phyloP scores from a whole-genome alignment of 306 rosid species.

The Astragalus glycyphyllos region DNA sequence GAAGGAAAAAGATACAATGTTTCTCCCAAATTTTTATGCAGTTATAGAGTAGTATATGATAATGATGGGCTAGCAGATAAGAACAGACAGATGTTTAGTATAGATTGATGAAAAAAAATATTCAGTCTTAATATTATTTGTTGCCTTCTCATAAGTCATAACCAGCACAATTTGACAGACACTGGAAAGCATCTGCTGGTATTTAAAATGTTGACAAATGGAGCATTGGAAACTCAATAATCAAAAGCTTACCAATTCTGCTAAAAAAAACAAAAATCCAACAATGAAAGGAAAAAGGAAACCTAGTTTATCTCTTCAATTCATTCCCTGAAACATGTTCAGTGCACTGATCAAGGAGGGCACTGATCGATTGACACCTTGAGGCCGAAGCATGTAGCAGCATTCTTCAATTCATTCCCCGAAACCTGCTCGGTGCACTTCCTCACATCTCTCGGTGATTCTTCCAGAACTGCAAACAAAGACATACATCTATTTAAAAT shows the following conservation, averaged over 20 bases:
- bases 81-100: conserved; percentile 17
- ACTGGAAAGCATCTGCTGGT: conserved; percentile 39
- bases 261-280: conserved; percentile 14
- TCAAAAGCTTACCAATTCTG: conserved; percentile 32
- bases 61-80: conserved; percentile 16
- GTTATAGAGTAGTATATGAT: background rate
- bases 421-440: conserved; percentile 57
- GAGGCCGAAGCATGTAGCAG: conserved; percentile 83
- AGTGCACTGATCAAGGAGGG: conserved; percentile 28
- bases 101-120: conserved; percentile 23
- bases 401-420: conserved; percentile 73
- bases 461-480: no score
- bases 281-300: conserved; percentile 31
- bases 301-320: conserved; percentile 37
- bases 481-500: conserved; percentile 31
- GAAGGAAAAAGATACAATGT: conserved; percentile 30
- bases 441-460: background rate
- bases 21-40: conserved; percentile 25
- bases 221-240: conserved; percentile 26
- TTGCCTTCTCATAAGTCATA: conserved; percentile 32
- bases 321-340: no score
- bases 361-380: conserved; percentile 62
- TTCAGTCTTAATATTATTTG: conserved; percentile 39
- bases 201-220: conserved; percentile 31
- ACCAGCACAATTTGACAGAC: conserved; percentile 38